phyloP scores from a whole-genome alignment of 2,329 filamentous ascomycete species.

The Claviceps sp. region DNA sequence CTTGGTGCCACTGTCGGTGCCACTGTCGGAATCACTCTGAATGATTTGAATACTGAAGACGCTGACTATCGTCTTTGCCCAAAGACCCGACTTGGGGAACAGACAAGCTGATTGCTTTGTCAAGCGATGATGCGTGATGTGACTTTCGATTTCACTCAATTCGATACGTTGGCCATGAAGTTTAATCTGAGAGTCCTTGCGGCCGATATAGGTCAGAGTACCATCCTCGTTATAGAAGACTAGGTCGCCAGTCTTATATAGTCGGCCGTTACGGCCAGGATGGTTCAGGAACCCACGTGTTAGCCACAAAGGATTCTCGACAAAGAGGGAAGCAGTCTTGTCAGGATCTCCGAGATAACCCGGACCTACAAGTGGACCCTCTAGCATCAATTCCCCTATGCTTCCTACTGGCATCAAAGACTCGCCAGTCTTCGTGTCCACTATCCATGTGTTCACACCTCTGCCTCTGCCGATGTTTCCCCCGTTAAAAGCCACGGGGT shows the following conservation, averaged over 20 bases:
- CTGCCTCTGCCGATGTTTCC: slow-evolving; percentile 8
- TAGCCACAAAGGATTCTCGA: slow-evolving; percentile 21
- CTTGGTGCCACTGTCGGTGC: background rate
- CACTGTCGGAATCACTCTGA: background rate
- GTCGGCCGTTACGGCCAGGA: slow-evolving; percentile 4
- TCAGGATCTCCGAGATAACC: slow-evolving; percentile 8
- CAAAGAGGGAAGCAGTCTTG: slow-evolving; percentile 6
- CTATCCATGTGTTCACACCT: slow-evolving; percentile 7
- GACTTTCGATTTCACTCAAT: slow-evolving; percentile 8
- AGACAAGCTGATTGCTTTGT: slow-evolving; percentile 1
- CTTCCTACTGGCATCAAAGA: slow-evolving; percentile 5
- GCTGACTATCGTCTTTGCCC: slow-evolving; percentile 6
- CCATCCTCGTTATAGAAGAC: slow-evolving; percentile 20
- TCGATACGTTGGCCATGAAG: slow-evolving; percentile 35
- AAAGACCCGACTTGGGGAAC: background rate
- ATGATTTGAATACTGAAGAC: background rate
- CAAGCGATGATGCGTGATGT: slow-evolving; percentile 2
- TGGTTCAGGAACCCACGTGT: slow-evolving; percentile 8
- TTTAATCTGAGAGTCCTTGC: slow-evolving; percentile 42
- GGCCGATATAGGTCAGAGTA: slow-evolving; percentile 26
- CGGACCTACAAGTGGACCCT: slow-evolving; percentile 8
- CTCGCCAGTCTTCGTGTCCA: slow-evolving; percentile 2
- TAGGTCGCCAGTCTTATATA: slow-evolving; percentile 24
- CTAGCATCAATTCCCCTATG: slow-evolving; percentile 7
- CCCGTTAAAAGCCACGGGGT: slow-evolving; percentile 11